Evolutionary conservation across 805 yeast species (phyloP).

Genomic region (Monosporozyma unispora): DNA sequence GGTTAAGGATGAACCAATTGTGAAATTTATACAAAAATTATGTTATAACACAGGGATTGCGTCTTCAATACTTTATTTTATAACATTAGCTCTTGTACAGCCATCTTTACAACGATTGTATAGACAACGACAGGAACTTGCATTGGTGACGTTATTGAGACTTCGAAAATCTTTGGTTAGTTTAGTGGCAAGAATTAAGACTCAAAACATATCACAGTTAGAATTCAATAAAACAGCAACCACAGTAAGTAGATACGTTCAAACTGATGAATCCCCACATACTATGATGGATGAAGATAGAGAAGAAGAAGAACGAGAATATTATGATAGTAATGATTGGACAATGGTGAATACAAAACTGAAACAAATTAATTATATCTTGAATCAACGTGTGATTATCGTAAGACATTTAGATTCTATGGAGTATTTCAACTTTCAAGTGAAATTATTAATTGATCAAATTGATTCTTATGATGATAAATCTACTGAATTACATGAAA

Average conservation of each 20-base stretch:
- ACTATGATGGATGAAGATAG: constrained; percentile 13
- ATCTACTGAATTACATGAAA: not conserved
- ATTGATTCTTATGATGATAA: constrained; percentile 11
- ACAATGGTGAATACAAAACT: constrained; percentile 22
- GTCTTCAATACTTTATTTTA: constrained; percentile 15
- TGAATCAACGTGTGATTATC: constrained; percentile 23
- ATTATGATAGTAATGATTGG: constrained; percentile 7
- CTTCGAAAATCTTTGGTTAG: constrained; percentile 24
- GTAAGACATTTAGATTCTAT: constrained; percentile 11
- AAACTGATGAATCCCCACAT: constrained; percentile 16
- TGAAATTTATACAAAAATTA: constrained; percentile 17
- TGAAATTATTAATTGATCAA: constrained; percentile 19
- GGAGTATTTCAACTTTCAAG: constrained; percentile 25
- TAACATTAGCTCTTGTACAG: constrained; percentile 24
- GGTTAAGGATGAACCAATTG: constrained; percentile 15
- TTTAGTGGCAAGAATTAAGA: constrained; percentile 20
- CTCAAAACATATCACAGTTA: constrained; percentile 35
- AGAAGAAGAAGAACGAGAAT: not conserved
- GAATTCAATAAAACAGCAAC: constrained; percentile 34
- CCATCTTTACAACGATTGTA: constrained; percentile 35
- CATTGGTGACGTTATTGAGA: constrained; percentile 22
- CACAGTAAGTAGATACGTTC: constrained; percentile 24
- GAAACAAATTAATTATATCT: constrained; percentile 20
- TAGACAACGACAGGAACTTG: constrained; percentile 33
- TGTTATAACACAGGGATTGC: constrained; percentile 26